Conservation (phyloP, 768 basidiomycete genomes). For the Lentinula lateritia region DNA sequence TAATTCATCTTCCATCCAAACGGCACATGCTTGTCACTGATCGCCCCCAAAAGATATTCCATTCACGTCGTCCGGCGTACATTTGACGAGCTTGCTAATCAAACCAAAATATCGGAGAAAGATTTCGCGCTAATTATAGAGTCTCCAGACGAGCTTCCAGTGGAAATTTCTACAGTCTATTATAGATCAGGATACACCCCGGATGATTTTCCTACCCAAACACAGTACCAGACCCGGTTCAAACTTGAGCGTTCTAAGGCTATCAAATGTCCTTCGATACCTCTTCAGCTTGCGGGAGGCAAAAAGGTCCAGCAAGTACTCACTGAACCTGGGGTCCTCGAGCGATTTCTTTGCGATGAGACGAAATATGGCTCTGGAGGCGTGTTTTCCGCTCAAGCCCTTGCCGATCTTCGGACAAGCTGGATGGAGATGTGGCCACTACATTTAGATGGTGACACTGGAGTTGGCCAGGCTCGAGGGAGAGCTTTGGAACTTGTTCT, state of each 20-base stretch:
- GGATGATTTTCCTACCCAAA: conserved; percentile 62
- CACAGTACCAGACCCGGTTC: conserved; percentile 69
- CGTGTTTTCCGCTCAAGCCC: conserved; percentile 29
- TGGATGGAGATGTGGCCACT: conserved; percentile 93
- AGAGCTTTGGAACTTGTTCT: conserved; percentile 63
- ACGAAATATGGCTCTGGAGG: conserved; percentile 26
- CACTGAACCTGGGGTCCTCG: conserved; percentile 65
- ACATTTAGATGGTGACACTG: conserved; percentile 39
- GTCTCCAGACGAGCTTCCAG: conserved; percentile 24
- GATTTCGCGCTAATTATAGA: conserved; percentile 40
- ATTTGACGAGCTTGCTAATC: conserved; percentile 57
- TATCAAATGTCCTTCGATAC: conserved; percentile 89
- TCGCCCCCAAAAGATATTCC: conserved; percentile 45
- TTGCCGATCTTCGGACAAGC: conserved; percentile 57
- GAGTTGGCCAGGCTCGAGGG: conserved; percentile 47
- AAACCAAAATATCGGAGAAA: conserved; percentile 48
- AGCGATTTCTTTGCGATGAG: conserved; percentile 55
- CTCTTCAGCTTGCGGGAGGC: conserved; percentile 89
- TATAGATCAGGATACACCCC: conserved; percentile 89
- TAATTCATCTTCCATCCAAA: conserved; percentile 26
- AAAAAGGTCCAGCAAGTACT: conserved; percentile 96
- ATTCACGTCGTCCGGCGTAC: conserved; percentile 76
- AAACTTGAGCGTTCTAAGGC: conserved; percentile 76
- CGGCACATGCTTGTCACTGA: too few species aligned
- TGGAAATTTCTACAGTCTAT: conserved; percentile 86